Conservation (phyloP, 1,139 yeast genomes). For the Nakaseomyces kungkrabaensis region DNA sequence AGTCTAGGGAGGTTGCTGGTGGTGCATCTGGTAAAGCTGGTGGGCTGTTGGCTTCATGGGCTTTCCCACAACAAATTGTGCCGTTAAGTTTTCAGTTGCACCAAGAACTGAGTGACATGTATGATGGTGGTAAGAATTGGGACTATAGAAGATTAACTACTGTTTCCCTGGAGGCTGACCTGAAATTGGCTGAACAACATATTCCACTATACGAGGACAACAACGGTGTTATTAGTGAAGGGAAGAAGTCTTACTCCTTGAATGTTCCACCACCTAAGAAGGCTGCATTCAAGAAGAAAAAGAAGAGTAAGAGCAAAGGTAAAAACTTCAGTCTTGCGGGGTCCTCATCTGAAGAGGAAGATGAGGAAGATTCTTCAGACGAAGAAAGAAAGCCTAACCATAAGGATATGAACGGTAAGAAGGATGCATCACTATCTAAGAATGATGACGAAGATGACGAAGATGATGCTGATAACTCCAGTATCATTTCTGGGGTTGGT, state of each 20-base stretch:
- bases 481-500: conserved; percentile 6
- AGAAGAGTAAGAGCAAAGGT: conserved; percentile 2
- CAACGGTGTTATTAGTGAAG: conserved; percentile 5
- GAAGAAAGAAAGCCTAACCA: background rate
- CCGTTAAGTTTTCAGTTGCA: conserved; percentile 81
- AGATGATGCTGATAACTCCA: conserved; percentile 6
- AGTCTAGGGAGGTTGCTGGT: conserved; percentile 87
- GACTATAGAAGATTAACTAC: conserved; percentile 86
- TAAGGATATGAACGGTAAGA: conserved; percentile 3
- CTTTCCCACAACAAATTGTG: conserved; percentile 91
- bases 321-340: conserved; percentile 5
- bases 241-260: conserved; percentile 7
- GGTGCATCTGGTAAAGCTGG: conserved; percentile 99
- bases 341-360: conserved; percentile 3
- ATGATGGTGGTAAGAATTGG: conserved; percentile 79
- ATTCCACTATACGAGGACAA: conserved; percentile 4
- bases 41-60: conserved; percentile 89
- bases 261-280: conserved; percentile 11
- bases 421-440: conserved; percentile 1
- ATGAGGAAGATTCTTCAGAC: background rate
- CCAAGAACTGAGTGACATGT: conserved; percentile 68
- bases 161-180: conserved; percentile 77
- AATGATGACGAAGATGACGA: conserved; percentile 6
- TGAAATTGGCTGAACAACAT: conserved; percentile 20
- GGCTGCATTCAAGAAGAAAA: conserved; percentile 7